Base-by-base conservation (phyloP, 2,329 filamentous ascomycete genomes). In the Pseudogymnoascus sp. region DNA sequence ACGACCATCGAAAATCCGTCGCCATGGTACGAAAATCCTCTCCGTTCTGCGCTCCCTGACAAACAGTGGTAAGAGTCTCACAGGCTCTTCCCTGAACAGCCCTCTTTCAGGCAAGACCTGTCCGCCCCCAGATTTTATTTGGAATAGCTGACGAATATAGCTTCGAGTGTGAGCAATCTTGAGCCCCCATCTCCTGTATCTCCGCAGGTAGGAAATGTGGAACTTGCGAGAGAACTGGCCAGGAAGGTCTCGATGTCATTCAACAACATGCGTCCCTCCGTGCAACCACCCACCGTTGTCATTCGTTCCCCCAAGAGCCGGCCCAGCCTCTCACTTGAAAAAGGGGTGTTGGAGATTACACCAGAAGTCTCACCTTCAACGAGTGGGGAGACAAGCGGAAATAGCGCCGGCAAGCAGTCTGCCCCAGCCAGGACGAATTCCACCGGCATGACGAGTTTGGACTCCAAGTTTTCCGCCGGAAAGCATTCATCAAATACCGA, bases 41-140 rank as follows among this genome's bases (percentile, higher is more conserved):
- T 78, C 76, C 4, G 77, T 74, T 21, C 65, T 82, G 19, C 76
- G 75, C 33, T 77, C 76, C 17, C 68, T 80, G 61, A 78, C 76
- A 19, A 77, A 76, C 61, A 78, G 74, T 72, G 65, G 71, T 71
- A 69, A 53, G 38, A 61, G 38, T 61, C 21, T 13, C 38, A 23
- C 35, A 26, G 40, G 50, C 21, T 28, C 17, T 19, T 35, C 50
- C 11, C 11, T 15, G 50, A 57, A 57, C 50, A 57, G 28, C 10
- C n/a, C 50, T 15, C 50, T 33, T 57, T 57, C 50, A 57, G 50
- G 50, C 50, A 57, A 57, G 50, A 57, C 17, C 15, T 57, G 50
- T 2, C 17, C 50, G 8, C 13, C 50, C 28, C 28, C 28, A 33
- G 5, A 35, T 35, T 2, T 15, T 57, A 5, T 2, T 13, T 57